These are phyloP conservation scores for Arabis hirsuta DNA, from an alignment of 345 rosid genomes.

Conservation along the genomic window DNA sequence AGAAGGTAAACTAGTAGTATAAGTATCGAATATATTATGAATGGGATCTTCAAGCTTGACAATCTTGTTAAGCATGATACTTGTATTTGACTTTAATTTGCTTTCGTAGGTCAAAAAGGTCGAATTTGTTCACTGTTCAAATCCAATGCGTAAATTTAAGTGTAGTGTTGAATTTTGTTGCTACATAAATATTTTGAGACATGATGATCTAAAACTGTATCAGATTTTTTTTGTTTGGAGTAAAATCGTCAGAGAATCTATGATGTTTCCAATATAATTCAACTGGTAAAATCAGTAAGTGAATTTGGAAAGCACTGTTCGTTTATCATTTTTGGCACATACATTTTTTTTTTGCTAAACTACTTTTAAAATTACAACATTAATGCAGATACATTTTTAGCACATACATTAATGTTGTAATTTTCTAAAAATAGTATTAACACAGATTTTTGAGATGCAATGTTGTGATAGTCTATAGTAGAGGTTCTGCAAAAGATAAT, in stretches of 20 bases:
- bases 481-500: constrained; percentile 4
- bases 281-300: constrained; percentile 1
- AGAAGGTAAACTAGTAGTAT: constrained; percentile 9
- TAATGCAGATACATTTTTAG: not conserved
- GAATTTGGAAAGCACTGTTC: constrained; percentile 1
- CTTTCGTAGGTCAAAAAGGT: constrained; percentile 18
- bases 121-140: constrained; percentile 31
- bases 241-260: constrained; percentile 26
- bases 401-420: not conserved
- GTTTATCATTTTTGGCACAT: constrained; percentile 1
- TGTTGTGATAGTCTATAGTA: not conserved
- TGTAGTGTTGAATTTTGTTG: constrained; percentile 22
- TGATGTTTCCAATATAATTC: constrained; percentile 36
- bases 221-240: constrained; percentile 23
- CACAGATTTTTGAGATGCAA: not conserved
- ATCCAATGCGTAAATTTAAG: constrained; percentile 32
- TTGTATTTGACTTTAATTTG: constrained; percentile 19
- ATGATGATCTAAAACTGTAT: constrained; percentile 35
- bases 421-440: not conserved
- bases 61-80: constrained; percentile 26
- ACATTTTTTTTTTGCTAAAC: no score
- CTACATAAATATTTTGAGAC: constrained; percentile 22
- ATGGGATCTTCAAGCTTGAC: constrained; percentile 22
- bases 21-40: not conserved
- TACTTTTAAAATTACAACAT: no score